These are phyloP conservation scores for Myxozyma geophila DNA, from an alignment of 805 yeast genomes.

Conservation along the genomic window DNA sequence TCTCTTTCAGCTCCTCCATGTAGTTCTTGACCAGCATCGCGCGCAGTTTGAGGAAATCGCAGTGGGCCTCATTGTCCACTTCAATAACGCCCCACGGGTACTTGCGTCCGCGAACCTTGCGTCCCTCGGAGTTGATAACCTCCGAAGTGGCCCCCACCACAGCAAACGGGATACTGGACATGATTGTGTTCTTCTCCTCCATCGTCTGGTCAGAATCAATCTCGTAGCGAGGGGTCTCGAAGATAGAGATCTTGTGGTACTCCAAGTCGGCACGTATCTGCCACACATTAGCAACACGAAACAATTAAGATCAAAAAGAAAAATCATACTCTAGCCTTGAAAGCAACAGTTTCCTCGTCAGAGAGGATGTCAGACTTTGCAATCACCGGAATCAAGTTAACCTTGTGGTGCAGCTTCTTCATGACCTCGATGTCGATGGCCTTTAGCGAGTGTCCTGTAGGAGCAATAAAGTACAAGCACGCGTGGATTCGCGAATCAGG, in stretches of 20 bases:
- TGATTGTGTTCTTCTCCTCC: slow-evolving; percentile 65
- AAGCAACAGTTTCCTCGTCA: slow-evolving; percentile 76
- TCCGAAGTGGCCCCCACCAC: slow-evolving; percentile 68
- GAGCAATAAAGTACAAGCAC: slow-evolving; percentile 90
- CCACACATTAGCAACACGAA: not conserved
- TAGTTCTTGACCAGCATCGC: slow-evolving; percentile 86
- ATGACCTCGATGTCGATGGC: slow-evolving; percentile 88
- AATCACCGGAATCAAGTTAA: slow-evolving; percentile 90
- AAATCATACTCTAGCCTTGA: slow-evolving; percentile 55
- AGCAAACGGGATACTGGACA: slow-evolving; percentile 71
- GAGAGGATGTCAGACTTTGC: slow-evolving; percentile 94
- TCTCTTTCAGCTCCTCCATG: slow-evolving; percentile 91
- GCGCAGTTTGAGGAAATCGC: slow-evolving; percentile 87
- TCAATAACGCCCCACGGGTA: slow-evolving; percentile 89
- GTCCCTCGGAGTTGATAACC: slow-evolving; percentile 52
- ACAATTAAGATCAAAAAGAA: not conserved
- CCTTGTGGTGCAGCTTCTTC: slow-evolving; percentile 85
- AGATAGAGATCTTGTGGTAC: slow-evolving; percentile 72
- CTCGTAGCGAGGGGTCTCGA: slow-evolving; percentile 76
- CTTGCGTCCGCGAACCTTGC: slow-evolving; percentile 68
- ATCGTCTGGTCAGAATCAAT: slow-evolving; percentile 84
- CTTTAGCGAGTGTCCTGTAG: slow-evolving; percentile 92
- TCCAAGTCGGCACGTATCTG: slow-evolving; percentile 65
- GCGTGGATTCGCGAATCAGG: slow-evolving; percentile 91
- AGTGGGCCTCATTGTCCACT: slow-evolving; percentile 85